Evolutionary conservation across 257 asterid genomes (phyloP), one percentile per base, ranked within the genome.

Genomic region (Cinchona pubescens): DNA sequence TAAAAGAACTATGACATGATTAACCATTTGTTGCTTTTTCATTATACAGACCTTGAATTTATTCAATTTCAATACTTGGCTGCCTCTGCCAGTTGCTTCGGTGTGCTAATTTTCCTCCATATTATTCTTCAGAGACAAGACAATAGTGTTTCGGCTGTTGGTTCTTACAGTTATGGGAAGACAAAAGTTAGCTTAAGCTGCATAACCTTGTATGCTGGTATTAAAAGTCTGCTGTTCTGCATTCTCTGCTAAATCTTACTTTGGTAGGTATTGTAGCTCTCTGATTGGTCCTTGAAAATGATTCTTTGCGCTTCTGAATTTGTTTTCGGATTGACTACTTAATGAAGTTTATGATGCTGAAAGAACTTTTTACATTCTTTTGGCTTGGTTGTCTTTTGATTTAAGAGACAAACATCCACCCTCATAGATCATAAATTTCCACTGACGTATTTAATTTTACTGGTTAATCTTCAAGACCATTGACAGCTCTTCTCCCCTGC

Each of bases 1-100:
- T 63, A 37, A 55, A 18, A 58, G 38, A 29, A 2, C 5, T 42
- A 61, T 48, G 23, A 32, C 12, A 34, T 64, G 49, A 43, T 59
- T 69, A 27, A 74, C 23, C 21, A 14, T 46, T 61, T 74, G 23
- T 42, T 45, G 25, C 4, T 75, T 65, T 82, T 64, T 11, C 68
- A 40, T 79, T 73, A 43, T 86, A 62, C 90, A 92, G 99, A 90
- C 81, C 81, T 91, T 67, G 92, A 91, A 77, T 86, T 90, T 80
- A 88, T 90, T 75, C 92, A 77, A 79, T 80, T 87, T 85, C 98
- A 83, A 76, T 92, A 83, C 72, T 95, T 97, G 98, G 94, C 88
- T 42, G 88, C 92, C 51, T 86, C 87, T 55, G 85, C 89, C 64
- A 80, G 89, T 82, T 88, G 97, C 87, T 84, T 90, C 72, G 71